phyloP scores from a whole-genome alignment of 202 grass and related monocot genomes.

The Elaeis oleifera region DNA sequence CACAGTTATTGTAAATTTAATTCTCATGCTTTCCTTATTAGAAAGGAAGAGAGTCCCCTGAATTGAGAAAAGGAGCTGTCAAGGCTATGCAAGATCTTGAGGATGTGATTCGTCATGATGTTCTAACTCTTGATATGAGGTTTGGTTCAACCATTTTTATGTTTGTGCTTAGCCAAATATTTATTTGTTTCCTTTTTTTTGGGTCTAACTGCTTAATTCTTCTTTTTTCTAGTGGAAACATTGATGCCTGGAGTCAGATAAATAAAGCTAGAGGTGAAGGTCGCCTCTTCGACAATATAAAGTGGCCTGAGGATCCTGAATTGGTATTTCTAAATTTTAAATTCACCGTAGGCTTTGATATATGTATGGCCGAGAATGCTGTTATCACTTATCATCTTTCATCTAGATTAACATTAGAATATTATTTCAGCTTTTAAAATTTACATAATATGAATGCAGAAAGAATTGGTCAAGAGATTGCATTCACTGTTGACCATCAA shows the following conservation, averaged over 20 bases:
- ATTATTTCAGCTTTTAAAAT: slow-evolving; percentile 26
- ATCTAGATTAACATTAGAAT: slow-evolving; percentile 5
- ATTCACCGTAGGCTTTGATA: background rate
- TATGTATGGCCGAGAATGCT: background rate
- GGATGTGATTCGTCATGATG: slow-evolving; percentile 71
- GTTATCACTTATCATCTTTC: slow-evolving; percentile 6
- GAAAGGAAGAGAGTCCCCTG: slow-evolving; percentile 42
- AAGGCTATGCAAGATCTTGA: slow-evolving; percentile 81
- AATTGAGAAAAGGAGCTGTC: slow-evolving; percentile 52
- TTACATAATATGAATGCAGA: slow-evolving; percentile 35
- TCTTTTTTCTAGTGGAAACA: slow-evolving; percentile 41
- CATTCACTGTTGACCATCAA: slow-evolving; percentile 87
- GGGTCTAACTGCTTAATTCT: slow-evolving; percentile 15
- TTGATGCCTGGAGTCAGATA: slow-evolving; percentile 65
- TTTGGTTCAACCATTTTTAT: slow-evolving; percentile 13
- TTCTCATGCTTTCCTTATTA: slow-evolving; percentile 22
- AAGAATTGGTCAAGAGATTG: slow-evolving; percentile 65
- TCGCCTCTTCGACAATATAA: slow-evolving; percentile 66
- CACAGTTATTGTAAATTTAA: background rate
- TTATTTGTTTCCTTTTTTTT: slow-evolving; percentile 8
- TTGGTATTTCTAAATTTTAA: slow-evolving; percentile 33
- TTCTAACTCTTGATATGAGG: slow-evolving; percentile 63
- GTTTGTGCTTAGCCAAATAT: background rate
- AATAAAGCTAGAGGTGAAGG: slow-evolving; percentile 49
- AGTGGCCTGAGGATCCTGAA: slow-evolving; percentile 70